Base-by-base conservation (phyloP, 176 grass and related monocot species). In the Lolium perenne region DNA sequence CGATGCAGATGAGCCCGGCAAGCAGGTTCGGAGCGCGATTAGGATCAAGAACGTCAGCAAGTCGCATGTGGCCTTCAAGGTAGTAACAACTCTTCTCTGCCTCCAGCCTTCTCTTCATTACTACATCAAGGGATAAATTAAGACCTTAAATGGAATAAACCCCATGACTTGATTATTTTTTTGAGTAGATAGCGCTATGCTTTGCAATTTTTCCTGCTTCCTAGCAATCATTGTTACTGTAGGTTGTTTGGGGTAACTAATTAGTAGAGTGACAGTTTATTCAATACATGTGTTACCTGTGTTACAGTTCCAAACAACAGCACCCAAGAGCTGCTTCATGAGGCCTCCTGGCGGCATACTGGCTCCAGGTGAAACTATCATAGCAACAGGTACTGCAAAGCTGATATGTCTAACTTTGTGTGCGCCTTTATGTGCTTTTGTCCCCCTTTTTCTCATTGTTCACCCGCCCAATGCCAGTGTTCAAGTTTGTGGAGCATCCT, bases 291-390 rank as follows among this genome's bases (percentile, higher is more conserved):
- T 63, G 17, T 32, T 35, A 66, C 20, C 12, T 76, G 23, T 73
- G 13, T 66, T 85, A 4, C 85, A 99, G 97, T 99, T 99, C 71
- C 97, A 99, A 99, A 99, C 97, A 77, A 99, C 97, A 50, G 97
- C 94, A 74, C 97, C 97, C 3, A 99, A 99, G 79, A 94, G 97
- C 77, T 99, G 97, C 74, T 99, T 96, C 83, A 99, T 99, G 97
- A 91, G 97, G 82, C 94, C 97, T 72, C 97, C 97, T 1, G 97
- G 97, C 1, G 88, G 90, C 7, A 85, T 97, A 79, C 94, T 99
- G 78, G 93, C 94, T 89, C 97, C 94, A 41, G 97, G 97, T 10
- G 94, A 99, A 72, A 90, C 82, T 88, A 90, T 99, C 62, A 94
- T 99, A 82, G 94, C 94, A 54, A 99, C 97, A 86, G 94, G 97